Percentiles rank a stretch among this genome's conserved stretches.
Conservation (phyloP, 1,284 basidiomycete species). For the Microbotryum saponariae region DNA sequence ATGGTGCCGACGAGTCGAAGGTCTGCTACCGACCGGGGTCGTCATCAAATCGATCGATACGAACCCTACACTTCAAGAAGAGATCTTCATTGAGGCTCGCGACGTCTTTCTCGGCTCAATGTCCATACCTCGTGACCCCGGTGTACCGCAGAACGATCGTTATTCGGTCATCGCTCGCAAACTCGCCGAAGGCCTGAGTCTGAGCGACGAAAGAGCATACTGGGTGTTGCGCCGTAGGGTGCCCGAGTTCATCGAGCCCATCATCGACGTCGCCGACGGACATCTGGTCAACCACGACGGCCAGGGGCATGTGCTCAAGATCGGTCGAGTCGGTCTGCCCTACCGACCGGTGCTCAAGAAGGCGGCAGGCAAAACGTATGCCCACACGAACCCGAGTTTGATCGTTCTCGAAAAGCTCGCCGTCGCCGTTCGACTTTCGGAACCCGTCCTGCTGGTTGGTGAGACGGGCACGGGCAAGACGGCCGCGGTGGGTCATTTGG, state of each 20-base stretch:
- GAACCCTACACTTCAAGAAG: conserved; percentile 76
- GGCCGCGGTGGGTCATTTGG: conserved; percentile 80
- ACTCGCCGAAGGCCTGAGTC: conserved; percentile 21
- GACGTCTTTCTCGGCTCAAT: conserved; percentile 84
- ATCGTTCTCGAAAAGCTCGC: conserved; percentile 74
- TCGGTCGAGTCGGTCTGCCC: conserved; percentile 34
- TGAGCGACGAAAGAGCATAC: conserved; percentile 30
- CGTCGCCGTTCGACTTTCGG: conserved; percentile 61
- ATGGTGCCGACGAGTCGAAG: conserved; percentile 69
- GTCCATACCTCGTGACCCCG: conserved; percentile 30
- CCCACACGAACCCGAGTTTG: conserved; percentile 79
- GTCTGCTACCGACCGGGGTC: conserved; percentile 49
- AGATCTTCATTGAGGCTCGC: conserved; percentile 78
- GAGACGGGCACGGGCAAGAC: conserved; percentile 99
- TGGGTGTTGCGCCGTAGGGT: conserved; percentile 31
- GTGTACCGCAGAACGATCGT: conserved; percentile 8
- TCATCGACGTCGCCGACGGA: conserved; percentile 21
- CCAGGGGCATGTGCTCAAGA: conserved; percentile 17
- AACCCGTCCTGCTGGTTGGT: conserved; percentile 87
- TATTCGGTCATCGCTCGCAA: conserved; percentile 15
- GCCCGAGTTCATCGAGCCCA: conserved; percentile 29
- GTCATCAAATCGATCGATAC: conserved; percentile 23
- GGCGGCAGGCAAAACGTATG: conserved; percentile 57
- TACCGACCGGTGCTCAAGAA: conserved; percentile 20
- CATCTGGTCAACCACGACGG: background rate